Percentiles rank a stretch among this genome's conserved stretches.
Evolutionary conservation across 768 basidiomycete species (phyloP).

Genomic region (Podaxis sp.): DNA sequence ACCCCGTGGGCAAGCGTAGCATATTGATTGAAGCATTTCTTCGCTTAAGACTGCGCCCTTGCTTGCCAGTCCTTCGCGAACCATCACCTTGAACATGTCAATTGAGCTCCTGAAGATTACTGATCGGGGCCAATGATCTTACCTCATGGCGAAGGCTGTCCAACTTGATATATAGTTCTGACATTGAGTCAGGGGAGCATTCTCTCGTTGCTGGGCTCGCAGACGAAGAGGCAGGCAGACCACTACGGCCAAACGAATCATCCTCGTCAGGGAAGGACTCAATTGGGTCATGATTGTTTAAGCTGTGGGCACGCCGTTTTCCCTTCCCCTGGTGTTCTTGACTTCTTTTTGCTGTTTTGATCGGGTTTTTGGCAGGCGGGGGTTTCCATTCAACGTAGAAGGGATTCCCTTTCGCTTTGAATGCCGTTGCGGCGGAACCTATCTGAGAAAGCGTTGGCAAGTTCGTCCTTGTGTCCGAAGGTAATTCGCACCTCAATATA

Average conservation of each 20-base stretch:
- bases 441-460: background rate
- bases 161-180: conserved; percentile 1
- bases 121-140: background rate
- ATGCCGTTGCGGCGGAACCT: background rate
- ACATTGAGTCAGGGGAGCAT: background rate
- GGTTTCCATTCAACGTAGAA: conserved; percentile 15
- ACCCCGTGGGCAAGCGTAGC: conserved; percentile 7
- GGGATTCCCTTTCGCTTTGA: background rate
- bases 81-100: background rate
- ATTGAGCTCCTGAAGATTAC: background rate
- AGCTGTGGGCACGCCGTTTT: background rate
- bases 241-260: background rate
- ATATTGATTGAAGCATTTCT: conserved; percentile 1
- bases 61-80: background rate
- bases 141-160: conserved; percentile 7
- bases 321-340: conserved; percentile 1
- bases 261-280: conserved; percentile 12
- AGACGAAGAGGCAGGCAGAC: background rate
- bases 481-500: conserved; percentile 50
- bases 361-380: background rate
- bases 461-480: background rate
- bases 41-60: conserved; percentile 4
- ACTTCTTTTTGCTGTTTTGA: background rate
- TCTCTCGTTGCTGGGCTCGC: background rate
- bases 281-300: conserved; percentile 5